Percentiles rank a stretch among this genome's conserved stretches.
phyloP scores from a whole-genome alignment of 495 filamentous ascomycete species.

The Hapsidospora chrysogenum region DNA sequence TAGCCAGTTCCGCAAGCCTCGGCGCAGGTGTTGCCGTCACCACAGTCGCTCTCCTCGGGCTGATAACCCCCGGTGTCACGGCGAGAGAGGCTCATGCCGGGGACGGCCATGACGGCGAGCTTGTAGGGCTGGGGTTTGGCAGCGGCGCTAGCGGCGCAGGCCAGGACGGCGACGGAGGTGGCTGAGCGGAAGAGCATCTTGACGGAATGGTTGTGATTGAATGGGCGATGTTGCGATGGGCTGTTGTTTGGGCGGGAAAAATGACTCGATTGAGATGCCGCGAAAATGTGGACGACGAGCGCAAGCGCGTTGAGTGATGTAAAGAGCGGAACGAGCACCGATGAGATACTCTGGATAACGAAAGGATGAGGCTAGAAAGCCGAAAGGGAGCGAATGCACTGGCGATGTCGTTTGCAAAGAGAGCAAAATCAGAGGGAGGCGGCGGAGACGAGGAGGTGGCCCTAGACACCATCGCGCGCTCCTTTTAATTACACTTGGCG shows the following conservation, averaged over 20 bases:
- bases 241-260: neutral
- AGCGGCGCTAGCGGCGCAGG: slow-evolving; percentile 13
- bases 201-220: neutral
- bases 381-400: neutral
- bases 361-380: neutral
- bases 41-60: slow-evolving; percentile 22
- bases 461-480: neutral
- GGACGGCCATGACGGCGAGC: slow-evolving; percentile 20
- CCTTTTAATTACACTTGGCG: no score
- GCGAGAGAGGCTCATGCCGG: slow-evolving; percentile 19
- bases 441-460: neutral
- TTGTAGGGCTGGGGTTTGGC: slow-evolving; percentile 26
- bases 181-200: slow-evolving; percentile 22
- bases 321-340: slow-evolving; percentile 5
- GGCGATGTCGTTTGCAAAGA: neutral
- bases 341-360: slow-evolving; percentile 4
- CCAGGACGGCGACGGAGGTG: slow-evolving; percentile 21
- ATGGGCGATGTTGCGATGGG: neutral
- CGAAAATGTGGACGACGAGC: neutral
- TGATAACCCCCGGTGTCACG: slow-evolving; percentile 21
- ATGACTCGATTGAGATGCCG: neutral
- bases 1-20: slow-evolving; percentile 30
- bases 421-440: neutral
- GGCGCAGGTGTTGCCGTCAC: slow-evolving; percentile 22
- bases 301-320: neutral